Evolutionary conservation across 2,329 filamentous ascomycete species (phyloP).

Genomic region (Penicillium expansum): DNA sequence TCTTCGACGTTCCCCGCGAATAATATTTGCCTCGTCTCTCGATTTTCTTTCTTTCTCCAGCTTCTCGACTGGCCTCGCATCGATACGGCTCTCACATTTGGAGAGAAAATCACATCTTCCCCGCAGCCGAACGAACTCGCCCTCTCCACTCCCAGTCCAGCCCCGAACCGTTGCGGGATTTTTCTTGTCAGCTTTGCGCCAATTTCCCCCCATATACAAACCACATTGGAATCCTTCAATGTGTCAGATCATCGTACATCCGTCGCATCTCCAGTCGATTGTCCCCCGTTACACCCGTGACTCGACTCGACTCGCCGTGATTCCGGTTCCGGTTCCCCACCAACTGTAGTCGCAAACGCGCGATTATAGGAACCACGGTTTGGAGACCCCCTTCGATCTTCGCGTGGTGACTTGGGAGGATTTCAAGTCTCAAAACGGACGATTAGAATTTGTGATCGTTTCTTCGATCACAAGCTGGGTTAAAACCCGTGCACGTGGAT

Average conservation of each 20-base stretch:
- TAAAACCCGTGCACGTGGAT: slow-evolving; percentile 17
- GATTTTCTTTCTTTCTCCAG: neutral
- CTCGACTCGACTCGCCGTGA: slow-evolving; percentile 18
- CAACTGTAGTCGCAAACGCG: slow-evolving; percentile 23
- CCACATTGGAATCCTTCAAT: slow-evolving; percentile 20
- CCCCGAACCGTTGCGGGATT: slow-evolving; percentile 26
- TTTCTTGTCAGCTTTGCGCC: slow-evolving; percentile 20
- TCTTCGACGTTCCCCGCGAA: slow-evolving; percentile 5
- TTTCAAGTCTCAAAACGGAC: neutral
- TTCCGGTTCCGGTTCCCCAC: slow-evolving; percentile 16
- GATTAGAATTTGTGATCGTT: slow-evolving; percentile 6
- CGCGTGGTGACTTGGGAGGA: neutral
- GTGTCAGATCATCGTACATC: slow-evolving; percentile 16
- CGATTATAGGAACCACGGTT: slow-evolving; percentile 16
- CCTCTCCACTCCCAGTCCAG: slow-evolving; percentile 26
- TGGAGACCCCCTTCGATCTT: neutral
- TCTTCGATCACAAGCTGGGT: neutral
- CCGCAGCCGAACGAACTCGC: slow-evolving; percentile 23
- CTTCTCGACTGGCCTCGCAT: neutral
- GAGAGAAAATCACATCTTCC: slow-evolving; percentile 17
- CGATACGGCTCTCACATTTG: neutral
- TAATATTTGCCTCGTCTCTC: neutral
- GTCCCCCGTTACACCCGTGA: slow-evolving; percentile 24
- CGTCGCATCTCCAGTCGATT: slow-evolving; percentile 21
- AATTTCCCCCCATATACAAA: neutral